These are phyloP conservation scores for Gossypium rotundifolium DNA, from an alignment of 345 rosid species.

Conservation along the genomic window DNA sequence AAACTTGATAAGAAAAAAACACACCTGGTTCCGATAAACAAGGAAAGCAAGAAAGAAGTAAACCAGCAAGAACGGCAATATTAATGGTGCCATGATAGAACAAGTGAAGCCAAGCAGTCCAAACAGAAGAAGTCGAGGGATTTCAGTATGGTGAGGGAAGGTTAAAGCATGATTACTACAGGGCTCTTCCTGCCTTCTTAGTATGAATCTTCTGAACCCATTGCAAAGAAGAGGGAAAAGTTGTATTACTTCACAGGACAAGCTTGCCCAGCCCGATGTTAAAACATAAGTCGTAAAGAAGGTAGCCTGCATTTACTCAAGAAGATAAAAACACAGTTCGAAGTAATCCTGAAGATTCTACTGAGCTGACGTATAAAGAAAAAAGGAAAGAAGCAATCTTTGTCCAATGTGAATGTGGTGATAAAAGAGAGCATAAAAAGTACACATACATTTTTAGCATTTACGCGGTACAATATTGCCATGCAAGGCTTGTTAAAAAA, in stretches of 20 bases:
- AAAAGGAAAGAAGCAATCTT: background rate
- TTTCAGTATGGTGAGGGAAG: slow-evolving; percentile 83
- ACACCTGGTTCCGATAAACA: slow-evolving; percentile 75
- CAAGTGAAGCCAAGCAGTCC: slow-evolving; percentile 83
- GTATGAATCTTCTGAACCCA: slow-evolving; percentile 30
- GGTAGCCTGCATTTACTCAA: slow-evolving; percentile 54
- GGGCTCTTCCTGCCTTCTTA: slow-evolving; percentile 39
- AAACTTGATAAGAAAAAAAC: background rate
- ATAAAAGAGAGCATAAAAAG: background rate
- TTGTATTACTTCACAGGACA: slow-evolving; percentile 55
- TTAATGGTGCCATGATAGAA: slow-evolving; percentile 74
- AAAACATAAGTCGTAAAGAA: slow-evolving; percentile 83
- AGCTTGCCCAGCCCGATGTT: slow-evolving; percentile 70
- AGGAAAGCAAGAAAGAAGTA: slow-evolving; percentile 71
- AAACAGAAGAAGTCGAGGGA: slow-evolving; percentile 72
- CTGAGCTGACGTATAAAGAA: background rate
- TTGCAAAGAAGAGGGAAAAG: slow-evolving; percentile 42
- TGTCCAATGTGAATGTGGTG: background rate
- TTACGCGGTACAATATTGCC: background rate
- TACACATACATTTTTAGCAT: background rate
- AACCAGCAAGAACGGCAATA: slow-evolving; percentile 68
- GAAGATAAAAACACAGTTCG: slow-evolving; percentile 4
- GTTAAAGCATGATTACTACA: slow-evolving; percentile 27
- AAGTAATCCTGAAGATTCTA: background rate
- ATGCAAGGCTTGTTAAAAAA: background rate